Base-by-base conservation (phyloP, 371 early-diverging fungal genomes). In the Capniomyces stellatus region DNA sequence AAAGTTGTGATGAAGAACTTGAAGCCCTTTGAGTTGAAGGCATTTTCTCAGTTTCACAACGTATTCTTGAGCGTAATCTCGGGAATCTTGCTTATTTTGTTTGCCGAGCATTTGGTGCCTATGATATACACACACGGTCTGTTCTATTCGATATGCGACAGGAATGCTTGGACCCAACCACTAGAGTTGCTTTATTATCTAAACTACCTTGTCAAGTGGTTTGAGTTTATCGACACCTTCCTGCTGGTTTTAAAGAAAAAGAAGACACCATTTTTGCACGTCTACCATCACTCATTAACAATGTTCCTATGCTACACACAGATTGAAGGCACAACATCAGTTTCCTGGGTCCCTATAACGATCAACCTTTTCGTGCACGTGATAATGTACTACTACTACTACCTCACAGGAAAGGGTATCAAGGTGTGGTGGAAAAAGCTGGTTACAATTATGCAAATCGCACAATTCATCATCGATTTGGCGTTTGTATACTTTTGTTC, bases 371-470 rank as follows among this genome's bases (percentile, higher is more conserved):
- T 78, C 40, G 89, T 91, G 18, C 91, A 91, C 61, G 85, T 87
- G 42, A 64, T 86, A 56, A 89, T 89, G 89, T 85, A 85, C 71
- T 84, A 82, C 66, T 88, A 86, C 71, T 90, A 90, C 68, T 85
- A 80, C 72, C 82, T 85, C 56, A 82, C 87, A 3, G 80, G 85
- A 40, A 75, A 82, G 49, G 80, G 83, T 31, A 78, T 77, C 64
- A 75, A 80, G 66, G 78, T 87, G 63, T 89, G 89, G 91, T 89
- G 89, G 89, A 91, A 91, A 74, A 80, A 83, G 64, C 81, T 84
- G 67, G 72, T 91, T 57, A 91, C 91, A 46, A 83, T 87, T 13
- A 66, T 88, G 59, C 91, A 91, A 68, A 91, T 91, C 64, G 63
- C 71, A 56, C 91, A 91, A 70, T 91, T 91, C 59, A 71, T 91